Percentiles rank a stretch among this genome's conserved stretches.
phyloP scores from a whole-genome alignment of 2,329 filamentous ascomycete species.

The Arthrobotrys entomopaga region DNA sequence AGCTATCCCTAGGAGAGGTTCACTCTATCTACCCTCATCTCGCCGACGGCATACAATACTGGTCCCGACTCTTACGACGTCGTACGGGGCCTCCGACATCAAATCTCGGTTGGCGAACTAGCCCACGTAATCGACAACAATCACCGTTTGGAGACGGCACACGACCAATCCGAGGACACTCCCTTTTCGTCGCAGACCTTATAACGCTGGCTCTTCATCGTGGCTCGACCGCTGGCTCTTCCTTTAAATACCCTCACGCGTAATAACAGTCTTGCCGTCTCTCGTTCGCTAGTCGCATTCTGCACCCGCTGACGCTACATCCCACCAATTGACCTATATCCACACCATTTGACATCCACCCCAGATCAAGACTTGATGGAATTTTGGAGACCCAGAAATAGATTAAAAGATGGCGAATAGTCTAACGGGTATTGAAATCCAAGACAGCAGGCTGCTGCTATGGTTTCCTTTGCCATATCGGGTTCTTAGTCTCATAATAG shows the following conservation, averaged over 20 bases:
- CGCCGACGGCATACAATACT: background rate
- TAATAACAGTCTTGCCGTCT: too few relatives aligned
- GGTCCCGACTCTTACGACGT: too few relatives aligned
- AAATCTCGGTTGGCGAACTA: slow-evolving; percentile 23
- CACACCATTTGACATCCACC: background rate
- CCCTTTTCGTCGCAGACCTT: slow-evolving; percentile 1
- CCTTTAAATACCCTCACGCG: too few relatives aligned
- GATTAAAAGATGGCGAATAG: slow-evolving; percentile 47
- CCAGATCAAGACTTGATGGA: slow-evolving; percentile 44
- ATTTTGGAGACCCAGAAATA: slow-evolving; percentile 35
- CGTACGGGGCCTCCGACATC: too few relatives aligned
- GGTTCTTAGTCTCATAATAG: slow-evolving; percentile 40
- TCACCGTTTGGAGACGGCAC: slow-evolving; percentile 31
- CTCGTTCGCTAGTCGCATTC: background rate
- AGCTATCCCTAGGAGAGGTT: too few relatives aligned
- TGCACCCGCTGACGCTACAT: slow-evolving; percentile 2
- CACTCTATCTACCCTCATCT: background rate
- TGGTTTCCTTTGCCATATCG: slow-evolving; percentile 53
- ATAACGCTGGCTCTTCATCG: too few relatives aligned
- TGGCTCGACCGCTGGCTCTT: too few relatives aligned
- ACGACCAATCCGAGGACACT: slow-evolving; percentile 26
- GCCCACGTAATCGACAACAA: slow-evolving; percentile 40
- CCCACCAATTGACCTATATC: background rate
- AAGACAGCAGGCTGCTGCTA: slow-evolving; percentile 41
- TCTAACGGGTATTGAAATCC: slow-evolving; percentile 39